Percentiles rank a stretch among this genome's conserved stretches.
These are phyloP conservation scores for Phytophthora crassamura DNA, from an alignment of 352 stramenopile genomes.

Conservation along the genomic window DNA sequence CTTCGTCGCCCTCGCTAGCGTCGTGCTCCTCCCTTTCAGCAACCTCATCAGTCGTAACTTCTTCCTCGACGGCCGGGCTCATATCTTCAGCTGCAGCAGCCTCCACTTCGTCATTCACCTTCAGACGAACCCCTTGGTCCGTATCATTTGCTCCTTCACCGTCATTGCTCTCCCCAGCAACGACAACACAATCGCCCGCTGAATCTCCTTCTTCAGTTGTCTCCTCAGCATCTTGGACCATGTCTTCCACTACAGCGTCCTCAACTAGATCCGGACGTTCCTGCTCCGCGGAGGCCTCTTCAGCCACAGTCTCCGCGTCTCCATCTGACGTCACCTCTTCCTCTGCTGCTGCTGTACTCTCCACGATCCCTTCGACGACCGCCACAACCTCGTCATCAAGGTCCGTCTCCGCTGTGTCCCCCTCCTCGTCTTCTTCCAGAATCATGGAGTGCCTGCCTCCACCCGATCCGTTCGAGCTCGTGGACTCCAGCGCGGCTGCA, in stretches of 20 bases:
- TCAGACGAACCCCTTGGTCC: too few species aligned
- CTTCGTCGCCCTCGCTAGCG: not conserved
- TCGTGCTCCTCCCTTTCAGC: too few species aligned
- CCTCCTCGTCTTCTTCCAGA: conserved; percentile 14
- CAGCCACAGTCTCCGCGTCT: not conserved
- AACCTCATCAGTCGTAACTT: not conserved
- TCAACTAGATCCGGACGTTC: not conserved
- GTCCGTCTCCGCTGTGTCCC: not conserved
- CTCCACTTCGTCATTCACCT: too few species aligned
- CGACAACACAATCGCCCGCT: too few species aligned
- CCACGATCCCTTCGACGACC: conserved; percentile 2
- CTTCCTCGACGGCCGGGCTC: not conserved
- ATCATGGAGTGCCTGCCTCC: conserved; percentile 17
- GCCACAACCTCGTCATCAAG: not conserved
- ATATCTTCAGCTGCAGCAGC: not conserved
- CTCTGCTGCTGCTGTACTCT: not conserved
- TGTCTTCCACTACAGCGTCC: not conserved
- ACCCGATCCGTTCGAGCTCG: conserved; percentile 6
- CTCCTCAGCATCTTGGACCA: not conserved
- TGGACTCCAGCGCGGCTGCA: conserved; percentile 19
- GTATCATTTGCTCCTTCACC: too few species aligned
- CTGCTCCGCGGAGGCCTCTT: not conserved
- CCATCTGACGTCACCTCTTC: not conserved
- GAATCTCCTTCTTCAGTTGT: not conserved
- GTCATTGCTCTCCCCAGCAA: too few species aligned